Evolutionary conservation across 2,329 filamentous ascomycete species (phyloP).

Genomic region (Stromatinia cepivora): DNA sequence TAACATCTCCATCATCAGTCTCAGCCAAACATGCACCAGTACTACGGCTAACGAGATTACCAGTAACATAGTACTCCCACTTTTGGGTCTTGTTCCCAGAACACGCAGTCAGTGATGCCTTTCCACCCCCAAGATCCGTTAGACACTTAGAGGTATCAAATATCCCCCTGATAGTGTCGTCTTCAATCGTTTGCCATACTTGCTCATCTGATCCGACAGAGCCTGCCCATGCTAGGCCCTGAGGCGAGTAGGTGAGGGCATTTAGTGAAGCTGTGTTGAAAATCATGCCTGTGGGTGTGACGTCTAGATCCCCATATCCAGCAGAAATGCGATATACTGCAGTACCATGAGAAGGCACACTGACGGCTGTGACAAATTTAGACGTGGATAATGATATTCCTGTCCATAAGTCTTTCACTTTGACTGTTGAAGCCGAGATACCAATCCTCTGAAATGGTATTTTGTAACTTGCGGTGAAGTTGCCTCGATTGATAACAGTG

Average conservation of each 20-base stretch:
- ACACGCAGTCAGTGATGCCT: slow-evolving; percentile 40
- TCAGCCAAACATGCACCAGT: slow-evolving; percentile 46
- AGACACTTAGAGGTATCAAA: slow-evolving; percentile 43
- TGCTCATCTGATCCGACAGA: slow-evolving; percentile 46
- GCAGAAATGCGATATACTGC: slow-evolving; percentile 46
- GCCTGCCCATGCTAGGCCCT: slow-evolving; percentile 39
- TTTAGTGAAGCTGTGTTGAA: slow-evolving; percentile 50
- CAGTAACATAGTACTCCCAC: slow-evolving; percentile 49
- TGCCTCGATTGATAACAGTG: slow-evolving; percentile 49
- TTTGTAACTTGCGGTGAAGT: slow-evolving; percentile 40
- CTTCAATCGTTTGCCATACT: slow-evolving; percentile 44
- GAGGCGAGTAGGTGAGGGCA: slow-evolving; percentile 43
- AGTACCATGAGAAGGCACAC: slow-evolving; percentile 43
- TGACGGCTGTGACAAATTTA: slow-evolving; percentile 41
- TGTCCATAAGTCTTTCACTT: slow-evolving; percentile 49
- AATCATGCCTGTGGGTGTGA: slow-evolving; percentile 48
- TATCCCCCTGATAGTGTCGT: slow-evolving; percentile 45
- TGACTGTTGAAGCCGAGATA: slow-evolving; percentile 32
- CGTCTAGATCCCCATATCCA: slow-evolving; percentile 31
- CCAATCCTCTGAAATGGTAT: slow-evolving; percentile 37
- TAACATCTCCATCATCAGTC: slow-evolving; percentile 34
- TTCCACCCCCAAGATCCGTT: slow-evolving; percentile 41
- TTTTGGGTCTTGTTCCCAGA: slow-evolving; percentile 41
- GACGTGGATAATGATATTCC: slow-evolving; percentile 43
- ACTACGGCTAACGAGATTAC: slow-evolving; percentile 45